A percentile compares a stretch with the other conserved stretches of the same genome.
Evolutionary conservation across 1,284 basidiomycete genomes (phyloP).

Genomic region (Amylostereum areolatum): DNA sequence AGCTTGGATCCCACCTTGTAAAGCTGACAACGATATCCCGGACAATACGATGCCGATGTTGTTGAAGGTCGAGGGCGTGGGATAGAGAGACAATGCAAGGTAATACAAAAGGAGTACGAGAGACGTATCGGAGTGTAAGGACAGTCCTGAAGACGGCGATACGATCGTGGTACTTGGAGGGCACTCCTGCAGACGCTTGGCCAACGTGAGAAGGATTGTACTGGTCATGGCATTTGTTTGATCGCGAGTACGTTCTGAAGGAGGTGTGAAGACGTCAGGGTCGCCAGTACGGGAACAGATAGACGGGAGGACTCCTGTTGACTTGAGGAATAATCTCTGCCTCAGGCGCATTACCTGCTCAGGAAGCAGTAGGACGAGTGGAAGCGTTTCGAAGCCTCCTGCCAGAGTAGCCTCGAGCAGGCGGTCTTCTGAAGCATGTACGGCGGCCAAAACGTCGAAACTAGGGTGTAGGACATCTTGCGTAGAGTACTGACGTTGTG

Average conservation of each 20-base stretch:
- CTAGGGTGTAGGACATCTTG: slow-evolving; percentile 10
- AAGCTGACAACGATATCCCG: slow-evolving; percentile 28
- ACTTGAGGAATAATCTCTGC: slow-evolving; percentile 5
- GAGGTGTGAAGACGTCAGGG: slow-evolving; percentile 8
- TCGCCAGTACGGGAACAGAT: slow-evolving; percentile 19
- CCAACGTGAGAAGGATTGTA: slow-evolving; percentile 48
- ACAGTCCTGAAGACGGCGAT: slow-evolving; percentile 23
- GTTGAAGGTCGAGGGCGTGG: slow-evolving; percentile 52
- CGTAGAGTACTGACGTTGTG: slow-evolving; percentile 3
- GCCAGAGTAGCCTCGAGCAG: slow-evolving; percentile 6
- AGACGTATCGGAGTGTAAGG: slow-evolving; percentile 39
- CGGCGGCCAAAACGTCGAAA: slow-evolving; percentile 15
- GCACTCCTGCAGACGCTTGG: slow-evolving; percentile 47
- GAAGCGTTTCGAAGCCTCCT: background rate
- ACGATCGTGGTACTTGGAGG: slow-evolving; percentile 15
- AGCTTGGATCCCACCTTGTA: slow-evolving; percentile 20
- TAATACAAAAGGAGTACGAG: slow-evolving; percentile 52
- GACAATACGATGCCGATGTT: slow-evolving; percentile 58
- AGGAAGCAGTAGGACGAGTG: background rate
- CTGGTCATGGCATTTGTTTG: slow-evolving; percentile 38
- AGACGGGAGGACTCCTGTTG: slow-evolving; percentile 30
- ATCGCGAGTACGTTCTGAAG: slow-evolving; percentile 17
- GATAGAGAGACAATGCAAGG: slow-evolving; percentile 45
- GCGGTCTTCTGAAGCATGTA: slow-evolving; percentile 16
- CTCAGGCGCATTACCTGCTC: background rate